These are phyloP conservation scores for Exophiala sp. DNA, from an alignment of 2,329 filamentous ascomycete species.

Conservation along the genomic window DNA sequence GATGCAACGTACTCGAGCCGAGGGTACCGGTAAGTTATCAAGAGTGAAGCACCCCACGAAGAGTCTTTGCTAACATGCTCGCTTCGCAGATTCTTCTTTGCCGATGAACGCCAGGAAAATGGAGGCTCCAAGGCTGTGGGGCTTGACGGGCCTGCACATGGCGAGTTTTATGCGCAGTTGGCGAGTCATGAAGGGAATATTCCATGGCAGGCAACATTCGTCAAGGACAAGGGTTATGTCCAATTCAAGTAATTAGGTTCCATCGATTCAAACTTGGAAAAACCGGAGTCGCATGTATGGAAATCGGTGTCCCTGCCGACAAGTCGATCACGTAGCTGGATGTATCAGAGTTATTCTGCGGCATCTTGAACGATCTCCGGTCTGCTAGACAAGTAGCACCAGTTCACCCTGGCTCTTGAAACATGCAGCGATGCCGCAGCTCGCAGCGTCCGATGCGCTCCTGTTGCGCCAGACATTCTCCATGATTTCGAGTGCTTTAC, in stretches of 20 bases:
- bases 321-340: background rate
- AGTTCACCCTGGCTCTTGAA: background rate
- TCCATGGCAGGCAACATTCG: slow-evolving; percentile 19
- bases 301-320: background rate
- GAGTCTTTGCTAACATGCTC: background rate
- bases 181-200: slow-evolving; percentile 7
- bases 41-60: background rate
- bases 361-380: too few relatives aligned
- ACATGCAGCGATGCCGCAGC: background rate
- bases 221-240: slow-evolving; percentile 16
- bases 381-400: background rate
- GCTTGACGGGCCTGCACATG: slow-evolving; percentile 37
- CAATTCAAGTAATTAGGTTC: slow-evolving; percentile 8
- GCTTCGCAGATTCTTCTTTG: slow-evolving; percentile 49
- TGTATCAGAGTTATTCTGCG: background rate
- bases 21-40: slow-evolving; percentile 32
- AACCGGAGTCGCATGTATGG: too few relatives aligned
- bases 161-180: slow-evolving; percentile 15
- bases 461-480: slow-evolving; percentile 34
- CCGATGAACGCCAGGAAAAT: slow-evolving; percentile 47
- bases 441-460: background rate
- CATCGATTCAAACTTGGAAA: too few relatives aligned
- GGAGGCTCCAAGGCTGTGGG: slow-evolving; percentile 33
- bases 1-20: slow-evolving; percentile 31
- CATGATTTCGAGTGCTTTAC: slow-evolving; percentile 36